These are phyloP conservation scores for Phlebopus sp. DNA, from an alignment of 1,284 basidiomycete genomes.

Conservation along the genomic window DNA sequence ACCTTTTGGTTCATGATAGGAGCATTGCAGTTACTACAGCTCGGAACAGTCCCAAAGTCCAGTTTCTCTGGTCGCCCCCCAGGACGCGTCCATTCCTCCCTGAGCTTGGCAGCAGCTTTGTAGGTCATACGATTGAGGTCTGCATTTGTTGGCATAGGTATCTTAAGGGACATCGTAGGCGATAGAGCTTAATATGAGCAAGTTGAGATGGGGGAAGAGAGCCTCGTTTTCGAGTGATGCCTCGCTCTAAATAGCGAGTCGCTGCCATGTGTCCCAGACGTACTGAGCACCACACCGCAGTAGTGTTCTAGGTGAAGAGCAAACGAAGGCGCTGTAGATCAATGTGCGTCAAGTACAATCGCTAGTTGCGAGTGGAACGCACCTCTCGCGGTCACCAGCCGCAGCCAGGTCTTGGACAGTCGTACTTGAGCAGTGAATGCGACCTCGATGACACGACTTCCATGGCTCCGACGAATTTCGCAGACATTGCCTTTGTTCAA, in stretches of 20 bases:
- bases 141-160: slow-evolving; percentile 21
- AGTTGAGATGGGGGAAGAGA: background rate
- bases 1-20: slow-evolving; percentile 23
- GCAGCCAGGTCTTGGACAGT: too few species aligned
- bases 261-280: too few species aligned
- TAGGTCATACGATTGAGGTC: slow-evolving; percentile 31
- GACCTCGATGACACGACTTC: slow-evolving; percentile 15
- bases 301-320: too few species aligned
- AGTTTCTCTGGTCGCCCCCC: slow-evolving; percentile 29
- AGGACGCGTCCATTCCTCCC: slow-evolving; percentile 23
- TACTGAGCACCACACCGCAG: too few species aligned
- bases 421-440: background rate
- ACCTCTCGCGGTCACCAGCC: too few species aligned
- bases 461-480: slow-evolving; percentile 12
- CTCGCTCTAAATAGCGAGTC: too few species aligned
- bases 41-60: slow-evolving; percentile 24
- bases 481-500: slow-evolving; percentile 17
- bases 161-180: slow-evolving; percentile 20
- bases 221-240: background rate
- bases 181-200: background rate
- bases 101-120: slow-evolving; percentile 28
- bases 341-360: too few species aligned
- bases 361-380: too few species aligned
- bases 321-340: too few species aligned
- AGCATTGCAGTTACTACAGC: slow-evolving; percentile 23